Evolutionary conservation across 495 filamentous ascomycete genomes (phyloP), one percentile per base, ranked within the genome.

Genomic region (Pseudevernia furfuracea): DNA sequence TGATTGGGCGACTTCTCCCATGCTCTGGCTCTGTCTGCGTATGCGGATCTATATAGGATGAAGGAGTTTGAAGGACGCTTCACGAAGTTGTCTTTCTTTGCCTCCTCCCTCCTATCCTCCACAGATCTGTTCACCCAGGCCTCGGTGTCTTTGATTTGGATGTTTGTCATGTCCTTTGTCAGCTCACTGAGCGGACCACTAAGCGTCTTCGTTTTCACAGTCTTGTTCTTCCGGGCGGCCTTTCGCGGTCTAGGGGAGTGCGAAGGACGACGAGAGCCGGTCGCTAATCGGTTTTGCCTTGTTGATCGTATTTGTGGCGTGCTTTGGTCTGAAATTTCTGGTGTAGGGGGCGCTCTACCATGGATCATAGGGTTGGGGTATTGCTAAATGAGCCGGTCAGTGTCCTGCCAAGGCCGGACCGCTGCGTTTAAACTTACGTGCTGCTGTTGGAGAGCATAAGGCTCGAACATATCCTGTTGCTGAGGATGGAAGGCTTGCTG

Each of bases 21-120:
- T 48, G 82, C 75, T 74, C 97, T 97, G 62, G 88, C 88, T 8
- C 92, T 82, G 48, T 93, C 90, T 32, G 93, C 88, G 70, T 89
- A 97, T 8, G 93, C 91, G 58, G 92, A 96, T 12, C 95, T 88
- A 73, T 98, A 98, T 34, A 98, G 81, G 90, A 98, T 97, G 80
- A 97, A 98, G 2, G 91, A 92, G 71, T 98, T 98, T 89, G 97
- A 97, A 1, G 94, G 94, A 41, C 94, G 80, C 66, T 92, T 90
- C 62, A 98, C 81, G 69, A 91, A 90, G 5, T 89, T 89, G 37
- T 89, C 87, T 70, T 86, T 84, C 65, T 85, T 82, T 21, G 90
- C 85, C 69, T 95, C 88, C 68, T 80, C 73, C 43, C 76, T 79
- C 59, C 94, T 84, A 9, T 77, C 81, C 53, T 89, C 85, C 3